These are phyloP conservation scores for Zymoseptoria passerinii DNA, from an alignment of 2,329 filamentous ascomycete genomes.

Conservation along the genomic window DNA sequence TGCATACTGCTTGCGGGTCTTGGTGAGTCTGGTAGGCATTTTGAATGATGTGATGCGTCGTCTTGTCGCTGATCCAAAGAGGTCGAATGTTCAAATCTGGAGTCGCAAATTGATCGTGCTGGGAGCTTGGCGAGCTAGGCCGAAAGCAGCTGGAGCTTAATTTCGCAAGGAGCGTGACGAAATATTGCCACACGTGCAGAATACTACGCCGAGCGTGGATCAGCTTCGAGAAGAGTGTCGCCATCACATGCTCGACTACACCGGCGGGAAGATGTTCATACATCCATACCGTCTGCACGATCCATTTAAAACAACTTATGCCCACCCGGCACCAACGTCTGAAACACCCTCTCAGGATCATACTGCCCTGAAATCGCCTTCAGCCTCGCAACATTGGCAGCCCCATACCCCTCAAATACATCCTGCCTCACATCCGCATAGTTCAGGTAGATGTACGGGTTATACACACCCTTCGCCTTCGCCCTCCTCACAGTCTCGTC, in stretches of 20 bases:
- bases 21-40: conserved; percentile 67
- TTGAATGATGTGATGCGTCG: conserved; percentile 34
- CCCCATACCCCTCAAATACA: conserved; percentile 14
- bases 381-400: conserved; percentile 8
- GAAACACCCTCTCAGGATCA: conserved; percentile 11
- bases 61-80: background rate
- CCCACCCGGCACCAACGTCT: conserved; percentile 9
- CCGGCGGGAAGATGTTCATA: background rate
- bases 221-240: too few relatives aligned
- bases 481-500: background rate
- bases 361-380: conserved; percentile 6
- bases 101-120: too few relatives aligned
- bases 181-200: too few relatives aligned
- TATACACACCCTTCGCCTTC: conserved; percentile 1
- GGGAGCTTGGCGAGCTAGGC: too few relatives aligned
- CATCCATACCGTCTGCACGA: background rate
- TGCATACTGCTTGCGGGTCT: conserved; percentile 71
- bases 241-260: too few relatives aligned
- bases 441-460: conserved; percentile 13
- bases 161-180: too few relatives aligned
- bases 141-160: too few relatives aligned
- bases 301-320: conserved; percentile 9
- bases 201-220: too few relatives aligned
- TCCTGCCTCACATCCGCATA: conserved; percentile 9
- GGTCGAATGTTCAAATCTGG: background rate